Evolutionary conservation across 495 filamentous ascomycete genomes (phyloP).

Genomic region (Aspergillus wentii): DNA sequence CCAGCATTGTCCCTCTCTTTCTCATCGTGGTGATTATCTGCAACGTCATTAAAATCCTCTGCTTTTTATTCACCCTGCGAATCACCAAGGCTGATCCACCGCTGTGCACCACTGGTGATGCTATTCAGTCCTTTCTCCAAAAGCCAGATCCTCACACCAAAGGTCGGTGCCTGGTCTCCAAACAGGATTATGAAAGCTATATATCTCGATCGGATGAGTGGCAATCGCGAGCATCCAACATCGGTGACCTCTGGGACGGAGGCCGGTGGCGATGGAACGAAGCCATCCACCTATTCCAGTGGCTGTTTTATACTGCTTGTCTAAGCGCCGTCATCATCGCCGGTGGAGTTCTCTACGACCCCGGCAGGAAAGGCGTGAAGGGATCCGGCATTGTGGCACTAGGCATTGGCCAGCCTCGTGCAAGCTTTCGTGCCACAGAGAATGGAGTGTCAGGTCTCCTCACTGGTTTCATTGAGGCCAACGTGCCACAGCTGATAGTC

Average conservation of each 20-base stretch:
- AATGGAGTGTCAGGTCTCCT: not conserved
- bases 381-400: not conserved
- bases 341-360: not conserved
- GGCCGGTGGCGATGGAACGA: not conserved
- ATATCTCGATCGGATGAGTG: not conserved
- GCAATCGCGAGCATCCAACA: not conserved
- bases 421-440: not conserved
- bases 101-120: conserved; percentile 44
- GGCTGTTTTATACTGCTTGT: not conserved
- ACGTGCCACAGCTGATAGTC: not conserved
- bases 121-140: conserved; percentile 42
- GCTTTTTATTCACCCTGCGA: not conserved
- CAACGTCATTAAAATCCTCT: not conserved
- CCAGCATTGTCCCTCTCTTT: not conserved
- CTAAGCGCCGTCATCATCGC: not conserved
- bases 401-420: not conserved
- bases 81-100: not conserved
- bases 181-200: not conserved
- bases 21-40: not conserved
- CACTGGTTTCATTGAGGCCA: not conserved
- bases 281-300: not conserved
- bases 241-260: not conserved
- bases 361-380: not conserved
- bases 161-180: not conserved
- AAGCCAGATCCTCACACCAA: conserved; percentile 23